Conservation (phyloP, 192 early-diverging fungal genomes). For the Helicostylum pulchrum region DNA sequence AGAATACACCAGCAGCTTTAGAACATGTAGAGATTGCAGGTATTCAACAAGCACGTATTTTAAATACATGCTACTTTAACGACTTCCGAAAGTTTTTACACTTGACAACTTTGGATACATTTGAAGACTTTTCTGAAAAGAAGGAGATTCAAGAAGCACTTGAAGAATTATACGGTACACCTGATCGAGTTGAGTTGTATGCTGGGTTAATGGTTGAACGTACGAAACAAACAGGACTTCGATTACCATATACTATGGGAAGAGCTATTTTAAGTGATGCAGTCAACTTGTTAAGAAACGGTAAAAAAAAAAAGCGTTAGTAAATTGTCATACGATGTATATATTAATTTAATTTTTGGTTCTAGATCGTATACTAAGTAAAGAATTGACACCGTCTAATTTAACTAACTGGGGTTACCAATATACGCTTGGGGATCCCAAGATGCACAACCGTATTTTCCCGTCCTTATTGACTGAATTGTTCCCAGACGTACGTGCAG, state of each 20-base stretch:
- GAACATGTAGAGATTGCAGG: constrained; percentile 42
- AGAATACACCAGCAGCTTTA: constrained; percentile 36
- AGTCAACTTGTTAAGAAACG: constrained; percentile 44
- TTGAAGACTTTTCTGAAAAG: constrained; percentile 35
- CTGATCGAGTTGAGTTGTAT: constrained; percentile 47
- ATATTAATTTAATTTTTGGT: neutral
- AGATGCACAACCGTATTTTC: constrained; percentile 11
- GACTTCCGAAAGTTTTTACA: constrained; percentile 44
- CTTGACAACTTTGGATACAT: constrained; percentile 28
- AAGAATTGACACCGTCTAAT: constrained; percentile 39
- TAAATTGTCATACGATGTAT: neutral
- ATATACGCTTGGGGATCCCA: constrained; percentile 23
- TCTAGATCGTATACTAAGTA: constrained; percentile 42
- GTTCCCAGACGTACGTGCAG: constrained; percentile 11
- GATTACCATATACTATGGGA: constrained; percentile 43
- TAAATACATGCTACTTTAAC: constrained; percentile 48
- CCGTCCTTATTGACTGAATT: constrained; percentile 17
- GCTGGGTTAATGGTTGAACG: constrained; percentile 47
- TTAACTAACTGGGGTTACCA: constrained; percentile 47
- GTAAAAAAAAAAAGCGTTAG: constrained; percentile 13
- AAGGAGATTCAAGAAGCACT: constrained; percentile 22
- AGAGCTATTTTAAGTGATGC: constrained; percentile 50
- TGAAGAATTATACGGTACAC: constrained; percentile 39
- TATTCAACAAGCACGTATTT: constrained; percentile 37
- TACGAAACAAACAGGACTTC: constrained; percentile 37